A percentile compares a stretch with the other conserved stretches of the same genome.
Evolutionary conservation across 2,329 filamentous ascomycete species (phyloP).

Genomic region (Stromatinia cepivora): DNA sequence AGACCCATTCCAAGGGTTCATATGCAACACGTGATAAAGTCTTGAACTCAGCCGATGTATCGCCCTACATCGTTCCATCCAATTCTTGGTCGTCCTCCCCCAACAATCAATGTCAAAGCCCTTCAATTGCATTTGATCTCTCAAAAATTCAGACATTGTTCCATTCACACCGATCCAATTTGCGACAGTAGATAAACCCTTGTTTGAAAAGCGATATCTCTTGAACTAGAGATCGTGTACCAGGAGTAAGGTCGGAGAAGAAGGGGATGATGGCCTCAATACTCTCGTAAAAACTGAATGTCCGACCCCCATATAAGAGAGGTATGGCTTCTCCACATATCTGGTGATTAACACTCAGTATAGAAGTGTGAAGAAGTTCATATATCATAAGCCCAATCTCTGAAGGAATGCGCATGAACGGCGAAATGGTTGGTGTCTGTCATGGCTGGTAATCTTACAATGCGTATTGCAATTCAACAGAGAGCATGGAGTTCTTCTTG

Average conservation of each 20-base stretch:
- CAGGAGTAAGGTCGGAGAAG: conserved; percentile 55
- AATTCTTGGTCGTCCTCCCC: conserved; percentile 51
- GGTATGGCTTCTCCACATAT: conserved; percentile 57
- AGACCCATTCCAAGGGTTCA: conserved; percentile 58
- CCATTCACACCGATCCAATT: conserved; percentile 59
- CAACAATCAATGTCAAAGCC: conserved; percentile 54
- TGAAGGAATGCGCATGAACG: conserved; percentile 34
- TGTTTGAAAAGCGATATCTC: conserved; percentile 57
- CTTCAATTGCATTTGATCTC: conserved; percentile 43
- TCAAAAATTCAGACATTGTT: conserved; percentile 51
- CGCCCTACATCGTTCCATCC: conserved; percentile 52
- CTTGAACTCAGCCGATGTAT: conserved; percentile 49
- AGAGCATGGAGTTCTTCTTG: neutral
- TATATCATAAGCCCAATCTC: conserved; percentile 39
- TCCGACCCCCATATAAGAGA: conserved; percentile 56
- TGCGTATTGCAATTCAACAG: neutral
- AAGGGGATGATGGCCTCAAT: conserved; percentile 63
- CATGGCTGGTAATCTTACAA: neutral
- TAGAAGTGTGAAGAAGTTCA: conserved; percentile 47
- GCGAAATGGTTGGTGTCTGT: conserved; percentile 13
- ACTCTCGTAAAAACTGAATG: conserved; percentile 59
- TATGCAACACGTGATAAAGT: conserved; percentile 46
- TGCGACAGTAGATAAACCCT: conserved; percentile 52
- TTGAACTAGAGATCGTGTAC: conserved; percentile 49
- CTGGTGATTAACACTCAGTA: conserved; percentile 49